These are phyloP conservation scores for Botryosphaeria dothidea DNA, from an alignment of 2,329 filamentous ascomycete species.

Conservation along the genomic window DNA sequence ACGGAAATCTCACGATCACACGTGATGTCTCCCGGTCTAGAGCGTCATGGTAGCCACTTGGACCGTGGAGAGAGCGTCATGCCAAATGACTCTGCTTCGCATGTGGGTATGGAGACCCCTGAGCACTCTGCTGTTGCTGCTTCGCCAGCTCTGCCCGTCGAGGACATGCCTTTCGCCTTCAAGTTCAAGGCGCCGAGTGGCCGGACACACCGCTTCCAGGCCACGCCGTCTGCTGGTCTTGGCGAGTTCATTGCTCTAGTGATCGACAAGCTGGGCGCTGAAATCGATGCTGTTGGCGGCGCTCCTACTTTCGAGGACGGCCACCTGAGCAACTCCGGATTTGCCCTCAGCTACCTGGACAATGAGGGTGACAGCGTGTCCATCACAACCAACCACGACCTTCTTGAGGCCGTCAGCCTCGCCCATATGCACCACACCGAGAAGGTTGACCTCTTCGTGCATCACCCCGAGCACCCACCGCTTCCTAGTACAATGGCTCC, in stretches of 20 bases:
- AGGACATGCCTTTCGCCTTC: slow-evolving; percentile 87
- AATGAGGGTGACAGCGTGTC: slow-evolving; percentile 96
- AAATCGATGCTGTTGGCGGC: slow-evolving; percentile 83
- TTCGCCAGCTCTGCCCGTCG: slow-evolving; percentile 52
- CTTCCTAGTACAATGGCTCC: slow-evolving; percentile 65
- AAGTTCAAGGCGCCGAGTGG: slow-evolving; percentile 98
- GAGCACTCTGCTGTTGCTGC: slow-evolving; percentile 65
- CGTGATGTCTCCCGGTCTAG: slow-evolving; percentile 77
- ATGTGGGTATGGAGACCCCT: slow-evolving; percentile 79
- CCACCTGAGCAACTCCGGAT: slow-evolving; percentile 73
- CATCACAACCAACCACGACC: slow-evolving; percentile 92
- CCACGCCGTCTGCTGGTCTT: slow-evolving; percentile 78
- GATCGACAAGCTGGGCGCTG: slow-evolving; percentile 78
- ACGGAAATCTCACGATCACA: slow-evolving; percentile 70
- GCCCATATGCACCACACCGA: slow-evolving; percentile 76
- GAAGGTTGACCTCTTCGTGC: slow-evolving; percentile 96
- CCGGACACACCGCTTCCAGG: slow-evolving; percentile 88
- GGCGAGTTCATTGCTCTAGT: slow-evolving; percentile 76
- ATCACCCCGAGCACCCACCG: slow-evolving; percentile 88
- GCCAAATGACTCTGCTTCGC: slow-evolving; percentile 92
- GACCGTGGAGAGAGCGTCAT: slow-evolving; percentile 83
- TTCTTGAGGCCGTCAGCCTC: slow-evolving; percentile 84
- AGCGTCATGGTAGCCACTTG: slow-evolving; percentile 53
- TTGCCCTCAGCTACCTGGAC: slow-evolving; percentile 92
- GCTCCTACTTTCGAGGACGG: slow-evolving; percentile 76